Evolutionary conservation across 306 rosid genomes (phyloP).

Genomic region (Mimosa pudica): DNA sequence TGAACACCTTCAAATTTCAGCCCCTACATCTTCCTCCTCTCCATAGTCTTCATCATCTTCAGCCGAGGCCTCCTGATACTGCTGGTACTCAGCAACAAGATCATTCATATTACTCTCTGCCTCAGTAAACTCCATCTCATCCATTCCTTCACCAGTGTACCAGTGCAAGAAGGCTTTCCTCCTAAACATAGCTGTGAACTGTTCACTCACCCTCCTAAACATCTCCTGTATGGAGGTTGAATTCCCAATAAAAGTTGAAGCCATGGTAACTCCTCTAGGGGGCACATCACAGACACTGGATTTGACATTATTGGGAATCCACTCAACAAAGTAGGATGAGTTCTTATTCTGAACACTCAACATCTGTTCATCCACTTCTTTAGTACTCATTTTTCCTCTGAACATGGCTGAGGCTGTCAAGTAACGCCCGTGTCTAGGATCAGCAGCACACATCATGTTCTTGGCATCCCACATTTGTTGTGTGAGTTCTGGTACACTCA

Average conservation of each 20-base stretch:
- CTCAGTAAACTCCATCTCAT: constrained; percentile 74
- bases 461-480: constrained; percentile 84
- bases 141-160: constrained; percentile 84
- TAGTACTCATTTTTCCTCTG: constrained; percentile 75
- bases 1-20: constrained; percentile 49
- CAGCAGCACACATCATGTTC: constrained; percentile 81
- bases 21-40: constrained; percentile 35
- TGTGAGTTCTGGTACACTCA: constrained; percentile 70
- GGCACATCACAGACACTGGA: constrained; percentile 83
- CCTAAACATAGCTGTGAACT: constrained; percentile 79
- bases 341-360: constrained; percentile 75
- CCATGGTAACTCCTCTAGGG: constrained; percentile 61
- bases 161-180: constrained; percentile 89
- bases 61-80: constrained; percentile 65
- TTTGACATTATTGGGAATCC: constrained; percentile 83
- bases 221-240: constrained; percentile 81
- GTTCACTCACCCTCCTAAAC: constrained; percentile 81
- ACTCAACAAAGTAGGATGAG: constrained; percentile 72
- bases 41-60: constrained; percentile 52
- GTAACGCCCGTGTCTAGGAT: constrained; percentile 74
- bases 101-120: constrained; percentile 85
- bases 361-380: constrained; percentile 66
- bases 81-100: constrained; percentile 81
- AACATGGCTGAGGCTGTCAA: constrained; percentile 79
- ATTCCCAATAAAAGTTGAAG: constrained; percentile 76